These are phyloP conservation scores for Alternaria incomplexa DNA, from an alignment of 2,329 filamentous ascomycete genomes.

Conservation along the genomic window DNA sequence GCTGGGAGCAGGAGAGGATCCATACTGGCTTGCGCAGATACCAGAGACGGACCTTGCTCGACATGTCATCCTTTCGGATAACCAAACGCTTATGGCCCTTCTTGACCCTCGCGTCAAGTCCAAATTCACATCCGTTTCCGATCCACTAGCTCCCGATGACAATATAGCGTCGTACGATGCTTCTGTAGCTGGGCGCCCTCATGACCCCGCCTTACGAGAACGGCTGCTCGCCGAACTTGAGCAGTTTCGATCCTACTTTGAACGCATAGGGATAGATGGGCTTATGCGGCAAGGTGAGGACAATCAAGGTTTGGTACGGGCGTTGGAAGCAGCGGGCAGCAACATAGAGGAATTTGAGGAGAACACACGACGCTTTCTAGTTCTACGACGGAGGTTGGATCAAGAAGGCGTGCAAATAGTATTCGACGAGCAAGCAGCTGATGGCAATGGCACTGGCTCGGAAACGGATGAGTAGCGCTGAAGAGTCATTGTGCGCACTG, in stretches of 20 bases:
- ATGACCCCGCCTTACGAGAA: conserved; percentile 10
- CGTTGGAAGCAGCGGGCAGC: conserved; percentile 29
- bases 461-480: conserved; percentile 18
- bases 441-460: conserved; percentile 6
- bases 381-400: conserved; percentile 23
- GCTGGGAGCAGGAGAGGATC: conserved; percentile 30
- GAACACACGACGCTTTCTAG: conserved; percentile 33
- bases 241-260: conserved; percentile 35
- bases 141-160: conserved; percentile 76
- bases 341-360: conserved; percentile 35
- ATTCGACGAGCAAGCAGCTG: conserved; percentile 25
- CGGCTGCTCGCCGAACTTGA: conserved; percentile 35
- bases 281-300: conserved; percentile 24
- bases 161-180: conserved; percentile 35
- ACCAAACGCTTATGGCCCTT: conserved; percentile 71
- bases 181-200: conserved; percentile 2
- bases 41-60: conserved; percentile 64
- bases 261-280: conserved; percentile 30
- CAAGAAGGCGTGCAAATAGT: conserved; percentile 35
- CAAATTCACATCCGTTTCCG: conserved; percentile 68
- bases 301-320: conserved; percentile 23
- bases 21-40: conserved; percentile 42
- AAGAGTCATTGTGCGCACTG: background rate
- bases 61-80: conserved; percentile 79
- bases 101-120: conserved; percentile 69